A percentile compares a stretch with the other conserved stretches of the same genome.
Evolutionary conservation across 768 basidiomycete species (phyloP).

Genomic region (Mrakia blollopis): DNA sequence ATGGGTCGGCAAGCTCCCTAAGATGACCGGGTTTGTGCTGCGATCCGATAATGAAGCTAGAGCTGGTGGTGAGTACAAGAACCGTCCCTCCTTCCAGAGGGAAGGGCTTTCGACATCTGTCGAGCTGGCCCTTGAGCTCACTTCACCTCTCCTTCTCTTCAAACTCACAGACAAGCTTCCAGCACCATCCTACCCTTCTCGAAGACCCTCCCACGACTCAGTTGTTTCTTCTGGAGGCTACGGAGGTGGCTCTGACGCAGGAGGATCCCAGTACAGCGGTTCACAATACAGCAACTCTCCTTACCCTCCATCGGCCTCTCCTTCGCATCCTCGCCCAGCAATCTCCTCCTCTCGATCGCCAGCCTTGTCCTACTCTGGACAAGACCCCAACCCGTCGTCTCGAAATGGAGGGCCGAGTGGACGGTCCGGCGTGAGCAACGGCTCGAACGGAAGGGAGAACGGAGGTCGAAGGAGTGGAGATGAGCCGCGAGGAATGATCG

Average conservation of each 20-base stretch:
- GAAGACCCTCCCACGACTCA: conserved; percentile 17
- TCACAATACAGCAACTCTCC: conserved; percentile 12
- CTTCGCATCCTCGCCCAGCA: not conserved
- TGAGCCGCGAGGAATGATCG: not conserved
- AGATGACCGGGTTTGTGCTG: conserved; percentile 37
- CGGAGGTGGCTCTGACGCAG: not conserved
- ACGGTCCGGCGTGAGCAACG: not conserved
- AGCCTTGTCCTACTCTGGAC: not conserved
- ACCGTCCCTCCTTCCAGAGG: not conserved
- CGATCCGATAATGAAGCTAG: not conserved
- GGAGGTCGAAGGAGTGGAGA: not conserved
- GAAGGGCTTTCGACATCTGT: not conserved
- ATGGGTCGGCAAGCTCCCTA: conserved; percentile 35
- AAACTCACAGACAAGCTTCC: conserved; percentile 5
- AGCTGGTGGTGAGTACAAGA: not conserved
- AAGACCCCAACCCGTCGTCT: not conserved
- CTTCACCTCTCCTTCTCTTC: not conserved
- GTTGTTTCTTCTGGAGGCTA: not conserved
- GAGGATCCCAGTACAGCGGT: conserved; percentile 1
- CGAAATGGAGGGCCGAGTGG: not conserved
- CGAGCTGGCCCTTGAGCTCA: not conserved
- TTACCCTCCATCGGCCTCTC: not conserved
- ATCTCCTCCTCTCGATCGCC: conserved; percentile 14
- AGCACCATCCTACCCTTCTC: not conserved
- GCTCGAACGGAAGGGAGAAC: not conserved